A percentile compares a stretch with the other conserved stretches of the same genome.
These are phyloP conservation scores for Iris macrosiphon DNA, from an alignment of 106 monocot species.

Conservation along the genomic window DNA sequence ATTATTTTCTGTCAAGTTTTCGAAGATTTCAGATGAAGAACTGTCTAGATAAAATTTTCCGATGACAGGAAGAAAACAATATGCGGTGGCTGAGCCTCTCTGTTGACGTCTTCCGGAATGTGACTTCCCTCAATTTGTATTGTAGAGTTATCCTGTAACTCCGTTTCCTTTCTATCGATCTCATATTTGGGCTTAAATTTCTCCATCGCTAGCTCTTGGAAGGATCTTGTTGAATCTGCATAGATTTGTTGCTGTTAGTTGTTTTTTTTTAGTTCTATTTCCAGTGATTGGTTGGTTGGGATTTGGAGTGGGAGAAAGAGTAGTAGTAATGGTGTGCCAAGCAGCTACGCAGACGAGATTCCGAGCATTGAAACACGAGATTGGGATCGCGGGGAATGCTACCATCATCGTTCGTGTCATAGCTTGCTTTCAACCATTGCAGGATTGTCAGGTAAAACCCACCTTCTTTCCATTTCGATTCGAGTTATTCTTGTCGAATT, in stretches of 20 bases:
- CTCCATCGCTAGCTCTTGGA: not conserved
- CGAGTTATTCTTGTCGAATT: not conserved
- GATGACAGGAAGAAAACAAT: too few species aligned
- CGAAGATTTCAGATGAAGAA: too few species aligned
- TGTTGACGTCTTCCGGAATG: conserved; percentile 50
- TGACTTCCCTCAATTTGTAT: conserved; percentile 63
- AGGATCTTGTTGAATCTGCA: not conserved
- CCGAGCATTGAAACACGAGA: conserved; percentile 82
- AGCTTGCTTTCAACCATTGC: conserved; percentile 76
- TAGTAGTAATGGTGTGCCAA: conserved; percentile 87
- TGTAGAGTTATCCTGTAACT: conserved; percentile 84
- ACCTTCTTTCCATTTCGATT: not conserved
- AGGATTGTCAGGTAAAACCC: conserved; percentile 70
- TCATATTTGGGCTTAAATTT: not conserved
- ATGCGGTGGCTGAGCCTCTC: conserved; percentile 69
- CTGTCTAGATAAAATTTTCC: too few species aligned
- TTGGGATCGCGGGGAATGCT: conserved; percentile 55
- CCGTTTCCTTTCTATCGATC: not conserved
- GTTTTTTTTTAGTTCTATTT: not conserved
- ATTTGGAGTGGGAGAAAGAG: conserved; percentile 9
- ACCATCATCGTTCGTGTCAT: conserved; percentile 75
- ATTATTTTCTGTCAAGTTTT: too few species aligned
- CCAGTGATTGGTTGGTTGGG: conserved; percentile 2
- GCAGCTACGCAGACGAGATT: conserved; percentile 81
- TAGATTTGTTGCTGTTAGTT: not conserved